Evolutionary conservation across 2,329 filamentous ascomycete species (phyloP), one percentile per base, ranked within the genome.

Genomic region (Pseudogymnoascus sp.): DNA sequence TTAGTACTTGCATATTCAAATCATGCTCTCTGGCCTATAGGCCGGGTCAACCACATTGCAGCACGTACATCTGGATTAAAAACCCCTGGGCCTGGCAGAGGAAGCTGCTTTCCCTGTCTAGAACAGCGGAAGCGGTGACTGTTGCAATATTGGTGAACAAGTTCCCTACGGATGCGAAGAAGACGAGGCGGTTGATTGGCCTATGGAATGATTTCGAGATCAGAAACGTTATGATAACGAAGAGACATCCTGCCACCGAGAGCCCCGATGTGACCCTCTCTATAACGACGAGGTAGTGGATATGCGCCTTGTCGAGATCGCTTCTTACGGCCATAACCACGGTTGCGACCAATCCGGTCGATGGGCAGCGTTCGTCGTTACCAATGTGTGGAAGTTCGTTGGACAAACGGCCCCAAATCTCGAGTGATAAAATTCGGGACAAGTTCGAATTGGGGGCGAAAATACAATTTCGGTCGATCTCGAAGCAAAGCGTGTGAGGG

Each of bases 141-240:
- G 90, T 92, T 1, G 87, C 90, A 16, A 91, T 82, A 72, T 91
- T 93, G 65, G 84, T 85, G 75, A 92, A 79, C 69, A 93, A 81
- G 70, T 96, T 96, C 7, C 90, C 91, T 71, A 90, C 89, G 0
- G 89, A 89, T 6, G 91, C 90, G 73, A 89, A 95, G 74, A 96
- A 93, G 8, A 93, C 87, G 0, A 96, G 81, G 16, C 91, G 82
- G 71, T 95, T 95, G 77, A 95, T 92, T n/a, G 90, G 89, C 71
- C 92, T 93, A 70, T 89, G 89, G 72, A 95, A 95, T 4, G 82
- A 81, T 14, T 80, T 81, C 26, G 86, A 90, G 19, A 75, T 73
- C 38, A 82, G 75, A 71, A 93, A 95, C 2, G 89, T 92, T 62
- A 79, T 69, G 62, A 93, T 85, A 70, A 92, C 89, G 72, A 93